A percentile compares a stretch with the other conserved stretches of the same genome.
Evolutionary conservation across 2,329 filamentous ascomycete genomes (phyloP).

Genomic region (Microthyrium microscopicum): DNA sequence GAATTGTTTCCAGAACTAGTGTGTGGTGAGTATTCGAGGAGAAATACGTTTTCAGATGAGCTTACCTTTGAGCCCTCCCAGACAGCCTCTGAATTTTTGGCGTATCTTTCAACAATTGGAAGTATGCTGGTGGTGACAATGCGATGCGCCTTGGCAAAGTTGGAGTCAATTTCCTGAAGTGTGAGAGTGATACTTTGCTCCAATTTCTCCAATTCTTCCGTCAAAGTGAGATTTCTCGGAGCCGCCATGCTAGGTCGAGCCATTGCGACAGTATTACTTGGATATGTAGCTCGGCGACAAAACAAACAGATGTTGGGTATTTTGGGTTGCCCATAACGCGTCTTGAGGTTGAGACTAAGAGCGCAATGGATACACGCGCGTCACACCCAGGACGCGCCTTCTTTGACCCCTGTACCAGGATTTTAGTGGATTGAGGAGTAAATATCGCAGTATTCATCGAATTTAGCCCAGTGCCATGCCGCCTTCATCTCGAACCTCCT

Average conservation of each 20-base stretch:
- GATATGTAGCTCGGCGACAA: too few relatives aligned
- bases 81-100: slow-evolving; percentile 79
- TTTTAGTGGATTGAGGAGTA: too few relatives aligned
- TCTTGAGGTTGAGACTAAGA: too few relatives aligned
- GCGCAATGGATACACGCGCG: too few relatives aligned
- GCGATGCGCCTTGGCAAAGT: slow-evolving; percentile 90
- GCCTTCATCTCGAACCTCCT: too few relatives aligned
- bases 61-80: slow-evolving; percentile 89
- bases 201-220: slow-evolving; percentile 86
- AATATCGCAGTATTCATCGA: too few relatives aligned
- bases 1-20: slow-evolving; percentile 97
- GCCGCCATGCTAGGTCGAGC: slow-evolving; percentile 31
- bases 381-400: too few relatives aligned
- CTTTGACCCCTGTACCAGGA: too few relatives aligned
- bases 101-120: slow-evolving; percentile 87
- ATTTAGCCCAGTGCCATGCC: too few relatives aligned
- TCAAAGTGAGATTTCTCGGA: slow-evolving; percentile 54
- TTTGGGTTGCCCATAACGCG: too few relatives aligned
- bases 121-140: slow-evolving; percentile 91
- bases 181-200: slow-evolving; percentile 96
- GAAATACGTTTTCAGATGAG: not conserved
- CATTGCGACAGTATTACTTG: too few relatives aligned
- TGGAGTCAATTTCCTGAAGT: slow-evolving; percentile 95
- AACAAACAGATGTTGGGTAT: too few relatives aligned
- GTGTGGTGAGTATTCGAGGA: slow-evolving; percentile 5